Percentiles rank a stretch among this genome's conserved stretches.
Evolutionary conservation across 192 early-diverging fungal genomes (phyloP).

Genomic region (Gaertneriomyces sp.): DNA sequence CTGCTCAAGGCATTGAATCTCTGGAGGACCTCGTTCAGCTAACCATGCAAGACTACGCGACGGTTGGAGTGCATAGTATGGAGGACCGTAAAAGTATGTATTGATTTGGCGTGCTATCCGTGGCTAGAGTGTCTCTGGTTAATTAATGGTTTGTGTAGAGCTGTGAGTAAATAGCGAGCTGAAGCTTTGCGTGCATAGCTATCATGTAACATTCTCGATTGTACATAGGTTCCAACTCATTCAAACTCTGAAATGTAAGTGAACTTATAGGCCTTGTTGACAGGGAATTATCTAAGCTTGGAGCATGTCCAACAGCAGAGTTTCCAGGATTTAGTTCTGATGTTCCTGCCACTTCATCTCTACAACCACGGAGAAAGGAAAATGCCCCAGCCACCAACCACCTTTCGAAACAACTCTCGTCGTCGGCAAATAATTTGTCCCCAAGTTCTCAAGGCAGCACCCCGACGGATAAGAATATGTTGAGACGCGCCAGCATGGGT

Average conservation of each 20-base stretch:
- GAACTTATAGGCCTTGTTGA: background rate
- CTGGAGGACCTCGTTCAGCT: constrained; percentile 65
- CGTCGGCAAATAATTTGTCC: no score
- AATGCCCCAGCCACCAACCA: no score
- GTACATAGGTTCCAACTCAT: constrained; percentile 52
- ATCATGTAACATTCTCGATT: constrained; percentile 7
- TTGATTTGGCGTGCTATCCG: constrained; percentile 1
- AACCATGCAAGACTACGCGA: constrained; percentile 64
- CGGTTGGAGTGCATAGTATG: constrained; percentile 52
- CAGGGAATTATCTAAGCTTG: no score
- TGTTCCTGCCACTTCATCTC: no score
- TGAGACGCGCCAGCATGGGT: background rate
- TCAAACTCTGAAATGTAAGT: constrained; percentile 44
- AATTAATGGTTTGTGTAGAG: constrained; percentile 28
- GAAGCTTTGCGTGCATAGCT: background rate
- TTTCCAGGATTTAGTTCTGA: no score
- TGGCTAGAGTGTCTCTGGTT: background rate
- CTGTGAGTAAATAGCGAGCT: constrained; percentile 27
- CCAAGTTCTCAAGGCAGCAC: no score
- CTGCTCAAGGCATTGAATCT: constrained; percentile 43
- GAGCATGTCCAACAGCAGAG: no score
- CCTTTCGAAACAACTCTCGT: no score
- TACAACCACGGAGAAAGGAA: no score
- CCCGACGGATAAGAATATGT: no score
- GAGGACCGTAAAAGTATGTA: constrained; percentile 49